Evolutionary conservation across 176 grass and related monocot species (phyloP), one percentile per base, ranked within the genome.

Genomic region (Pontederia crassipes): DNA sequence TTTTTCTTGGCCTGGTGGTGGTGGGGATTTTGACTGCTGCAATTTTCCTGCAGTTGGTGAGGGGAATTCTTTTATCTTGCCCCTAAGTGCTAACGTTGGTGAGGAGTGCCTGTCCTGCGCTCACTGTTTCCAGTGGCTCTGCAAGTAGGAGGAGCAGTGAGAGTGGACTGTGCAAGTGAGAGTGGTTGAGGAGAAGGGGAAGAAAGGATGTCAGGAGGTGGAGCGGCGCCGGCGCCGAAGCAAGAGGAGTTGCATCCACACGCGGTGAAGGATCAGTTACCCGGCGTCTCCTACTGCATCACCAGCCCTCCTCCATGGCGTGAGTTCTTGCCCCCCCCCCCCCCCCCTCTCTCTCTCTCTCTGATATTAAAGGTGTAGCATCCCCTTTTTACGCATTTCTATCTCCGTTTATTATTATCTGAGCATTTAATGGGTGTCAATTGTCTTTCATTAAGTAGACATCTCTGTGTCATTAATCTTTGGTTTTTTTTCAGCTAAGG

Each of bases 271-370:
- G 94, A 93, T 68, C 94, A 99, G 77, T 81, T 99, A 17, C 71
- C 77, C 10, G 70, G 78, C 24, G 79, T 99, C 52, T 93, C 94
- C 53, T 99, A 86, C 72, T 99, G 94, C 74, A 93, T 99, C 87
- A 99, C 77, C 54, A 99, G 94, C 45, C 94, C 94, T 57, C 94
- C 94, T 2, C 94, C 94, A 10, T 99, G 94, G 94, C 94, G 94
- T 99, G 17, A 88, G 87, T 65, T 15, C 17, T 68, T 56, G 51
- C 10, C 7, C 17, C 14, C 3, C 18, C 10, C 18, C 45, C 47
- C 28, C 9, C 14, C 8, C 15, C 14, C 35, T 67, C 50, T 55
- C 12, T 27, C 11, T 32, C 2, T 4, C 45, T 40, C 28, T 9
- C 3, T 4, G 20, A 27, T 29, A 3, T n/a, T 15, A 55, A 9